Percentiles rank a stretch among this genome's conserved stretches.
phyloP scores from a whole-genome alignment of 179 eudicot species.

The Silene coronaria region DNA sequence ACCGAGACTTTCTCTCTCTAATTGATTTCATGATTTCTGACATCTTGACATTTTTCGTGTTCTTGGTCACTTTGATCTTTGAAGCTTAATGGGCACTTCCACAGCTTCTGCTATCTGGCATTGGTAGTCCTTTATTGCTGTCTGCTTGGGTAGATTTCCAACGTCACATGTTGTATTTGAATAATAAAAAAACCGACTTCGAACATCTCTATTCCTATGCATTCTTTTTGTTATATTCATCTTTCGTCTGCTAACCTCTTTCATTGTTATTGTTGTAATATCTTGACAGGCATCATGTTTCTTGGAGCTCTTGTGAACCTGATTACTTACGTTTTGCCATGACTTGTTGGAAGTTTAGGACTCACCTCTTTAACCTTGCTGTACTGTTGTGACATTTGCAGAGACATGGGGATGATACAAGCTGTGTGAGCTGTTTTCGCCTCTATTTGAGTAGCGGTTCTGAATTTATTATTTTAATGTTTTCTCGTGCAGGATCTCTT shows the following conservation, averaged over 20 bases:
- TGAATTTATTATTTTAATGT: conserved; percentile 23
- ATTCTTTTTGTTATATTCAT: neutral
- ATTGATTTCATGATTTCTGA: conserved; percentile 6
- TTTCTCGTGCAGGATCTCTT: conserved; percentile 37
- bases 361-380: conserved; percentile 93
- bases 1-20: neutral
- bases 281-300: conserved; percentile 83
- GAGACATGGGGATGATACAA: conserved; percentile 40
- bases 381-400: conserved; percentile 87
- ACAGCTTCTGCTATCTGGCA: neutral
- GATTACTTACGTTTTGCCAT: conserved; percentile 69
- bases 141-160: conserved; percentile 13
- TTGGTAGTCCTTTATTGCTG: neutral
- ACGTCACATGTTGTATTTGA: neutral
- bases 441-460: neutral
- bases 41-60: neutral
- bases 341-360: conserved; percentile 92
- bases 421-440: conserved; percentile 20
- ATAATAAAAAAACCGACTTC: neutral
- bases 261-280: conserved; percentile 44
- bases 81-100: neutral
- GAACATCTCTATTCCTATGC: neutral
- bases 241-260: conserved; percentile 36
- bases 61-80: neutral
- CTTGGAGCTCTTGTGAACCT: conserved; percentile 79